phyloP scores from a whole-genome alignment of 495 filamentous ascomycete species.

The Pseudomonodictys pantanalensis region DNA sequence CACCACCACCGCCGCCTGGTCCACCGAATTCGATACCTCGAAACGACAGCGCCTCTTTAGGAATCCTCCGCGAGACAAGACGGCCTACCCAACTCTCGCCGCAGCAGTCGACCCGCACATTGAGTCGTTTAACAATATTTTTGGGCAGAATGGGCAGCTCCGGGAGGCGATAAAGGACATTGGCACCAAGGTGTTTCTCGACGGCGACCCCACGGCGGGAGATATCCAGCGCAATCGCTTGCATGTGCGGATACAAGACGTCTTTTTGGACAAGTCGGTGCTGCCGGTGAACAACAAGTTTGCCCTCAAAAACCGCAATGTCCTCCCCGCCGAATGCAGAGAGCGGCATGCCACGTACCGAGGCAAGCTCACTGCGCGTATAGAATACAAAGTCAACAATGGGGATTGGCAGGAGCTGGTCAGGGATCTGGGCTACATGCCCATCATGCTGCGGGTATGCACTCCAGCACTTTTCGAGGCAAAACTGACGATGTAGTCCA shows the following conservation, averaged over 20 bases:
- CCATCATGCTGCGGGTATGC: conserved; percentile 82
- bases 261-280: conserved; percentile 72
- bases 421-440: conserved; percentile 81
- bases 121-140: conserved; percentile 93
- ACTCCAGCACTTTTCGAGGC: no score
- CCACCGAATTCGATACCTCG: conserved; percentile 74
- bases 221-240: conserved; percentile 59
- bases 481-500: no score
- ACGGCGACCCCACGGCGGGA: conserved; percentile 63
- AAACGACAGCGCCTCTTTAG: conserved; percentile 82
- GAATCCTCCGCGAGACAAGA: conserved; percentile 79
- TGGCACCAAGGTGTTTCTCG: conserved; percentile 80
- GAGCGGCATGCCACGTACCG: conserved; percentile 91
- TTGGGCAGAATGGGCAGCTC: conserved; percentile 66
- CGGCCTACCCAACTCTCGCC: conserved; percentile 83
- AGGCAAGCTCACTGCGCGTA: conserved; percentile 73
- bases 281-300: conserved; percentile 78
- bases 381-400: conserved; percentile 83
- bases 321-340: conserved; percentile 88
- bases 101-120: conserved; percentile 83
- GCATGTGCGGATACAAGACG: conserved; percentile 67
- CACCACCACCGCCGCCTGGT: conserved; percentile 64
- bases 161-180: conserved; percentile 80
- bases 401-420: conserved; percentile 75
- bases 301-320: conserved; percentile 68